phyloP scores from a whole-genome alignment of 2,329 filamentous ascomycete genomes.

The Gaeumannomyces sp. region DNA sequence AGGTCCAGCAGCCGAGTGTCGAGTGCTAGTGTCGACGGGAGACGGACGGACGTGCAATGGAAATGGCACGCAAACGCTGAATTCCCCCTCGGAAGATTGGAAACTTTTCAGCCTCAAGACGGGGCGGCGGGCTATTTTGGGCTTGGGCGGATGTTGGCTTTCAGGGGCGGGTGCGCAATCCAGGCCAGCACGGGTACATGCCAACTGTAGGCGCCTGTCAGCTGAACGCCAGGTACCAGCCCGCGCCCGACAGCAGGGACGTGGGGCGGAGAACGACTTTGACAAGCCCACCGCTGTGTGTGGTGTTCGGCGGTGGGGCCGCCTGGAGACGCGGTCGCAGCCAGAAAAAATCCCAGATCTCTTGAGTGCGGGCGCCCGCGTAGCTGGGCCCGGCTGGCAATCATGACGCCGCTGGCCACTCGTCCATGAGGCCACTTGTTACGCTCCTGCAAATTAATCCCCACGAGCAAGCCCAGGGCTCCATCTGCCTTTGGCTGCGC shows the following conservation, averaged over 20 bases:
- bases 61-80: not conserved
- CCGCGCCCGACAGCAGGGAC: not conserved
- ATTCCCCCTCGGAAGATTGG: not conserved
- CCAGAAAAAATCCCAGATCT: not conserved
- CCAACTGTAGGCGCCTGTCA: not conserved
- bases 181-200: not conserved
- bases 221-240: not conserved
- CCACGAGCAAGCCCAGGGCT: not conserved
- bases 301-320: not conserved
- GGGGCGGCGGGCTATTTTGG: not conserved
- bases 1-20: not conserved
- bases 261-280: not conserved
- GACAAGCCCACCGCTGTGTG: not conserved
- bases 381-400: not conserved
- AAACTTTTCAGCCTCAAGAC: not conserved
- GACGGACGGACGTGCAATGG: not conserved
- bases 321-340: not conserved
- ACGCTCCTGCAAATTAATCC: not conserved
- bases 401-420: not conserved
- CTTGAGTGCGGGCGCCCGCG: not conserved
- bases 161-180: not conserved
- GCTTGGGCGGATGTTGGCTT: not conserved
- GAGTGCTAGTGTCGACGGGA: not conserved
- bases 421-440: slow-evolving; percentile 5
- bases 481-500: not conserved